Evolutionary conservation across 2,329 filamentous ascomycete genomes (phyloP), one percentile per base, ranked within the genome.

Genomic region (Microsporum canis): DNA sequence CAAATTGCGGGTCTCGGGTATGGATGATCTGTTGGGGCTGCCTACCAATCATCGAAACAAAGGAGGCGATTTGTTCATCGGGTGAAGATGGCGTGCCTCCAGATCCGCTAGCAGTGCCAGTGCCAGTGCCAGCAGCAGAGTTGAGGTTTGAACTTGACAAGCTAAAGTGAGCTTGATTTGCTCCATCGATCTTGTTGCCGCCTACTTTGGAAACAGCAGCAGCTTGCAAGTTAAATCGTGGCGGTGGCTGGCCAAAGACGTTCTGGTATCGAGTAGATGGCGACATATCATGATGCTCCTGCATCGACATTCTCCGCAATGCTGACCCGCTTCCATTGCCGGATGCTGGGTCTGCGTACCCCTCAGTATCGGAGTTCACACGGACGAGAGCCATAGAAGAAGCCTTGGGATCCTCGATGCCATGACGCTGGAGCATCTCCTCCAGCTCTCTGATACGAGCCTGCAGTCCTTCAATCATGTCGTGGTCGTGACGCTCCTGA

Each of bases 181-280:
- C 49, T 5, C 3, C 31, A 53, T 31, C 29, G 29, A n/a, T n/a
- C 27, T 34, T 10, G 5, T 14, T 34, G n/a, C 3, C 12, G n/a
- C 29, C 29, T 29, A 8, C 27, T 34, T 27, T 53, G 10, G 49
- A 27, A 2, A 6, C 3, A 33, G 31, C 31, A 17, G 39, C 12
- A 36, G 38, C 47, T 23, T 12, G 23, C 12, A 64, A 34, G 23
- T 62, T 56, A 33, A 64, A 62, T 10, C 55, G 23, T 5, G 63
- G 60, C 17, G 66, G 62, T 34, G 62, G 61, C 33, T 64, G 63
- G 17, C 63, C 63, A 49, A 64, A 68, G 23, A 67, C 59, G 23
- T 23, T 59, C 41, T 31, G 39, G 60, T 36, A 39, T 17, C 58
- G 58, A 17, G 58, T 60, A 31, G 45, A 23, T 8, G 58, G 47